phyloP scores from a whole-genome alignment of 139 green algal genomes.

The Ettlia oleoabundans region DNA sequence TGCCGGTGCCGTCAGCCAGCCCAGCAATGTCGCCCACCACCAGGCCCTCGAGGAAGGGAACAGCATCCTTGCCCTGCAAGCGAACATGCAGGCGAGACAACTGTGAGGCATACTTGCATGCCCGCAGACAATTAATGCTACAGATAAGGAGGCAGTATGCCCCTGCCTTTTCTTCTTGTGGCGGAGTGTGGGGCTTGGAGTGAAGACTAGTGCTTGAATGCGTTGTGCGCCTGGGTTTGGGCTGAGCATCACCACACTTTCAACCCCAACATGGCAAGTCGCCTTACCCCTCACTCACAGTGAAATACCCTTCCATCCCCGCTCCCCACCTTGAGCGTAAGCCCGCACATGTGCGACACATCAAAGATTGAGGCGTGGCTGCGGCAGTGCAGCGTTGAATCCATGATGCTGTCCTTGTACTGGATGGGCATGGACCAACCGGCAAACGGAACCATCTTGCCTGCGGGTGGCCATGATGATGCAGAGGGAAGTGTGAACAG shows the following conservation, averaged over 20 bases:
- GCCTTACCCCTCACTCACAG: no score
- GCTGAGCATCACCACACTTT: no score
- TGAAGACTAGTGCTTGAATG: no score
- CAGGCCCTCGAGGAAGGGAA: conserved; percentile 91
- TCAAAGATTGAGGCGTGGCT: conserved; percentile 93
- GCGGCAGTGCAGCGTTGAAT: conserved; percentile 89
- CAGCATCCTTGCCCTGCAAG: conserved; percentile 91
- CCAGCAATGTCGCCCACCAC: conserved; percentile 91
- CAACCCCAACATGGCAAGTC: background rate
- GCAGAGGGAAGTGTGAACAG: background rate
- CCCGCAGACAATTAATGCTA: no score
- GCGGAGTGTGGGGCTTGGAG: no score
- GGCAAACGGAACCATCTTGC: conserved; percentile 97
- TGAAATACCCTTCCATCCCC: no score
- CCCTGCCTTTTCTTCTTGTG: no score
- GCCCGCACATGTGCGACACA: conserved; percentile 97
- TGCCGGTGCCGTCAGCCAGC: conserved; percentile 85
- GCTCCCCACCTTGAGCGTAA: conserved; percentile 85
- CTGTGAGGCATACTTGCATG: no score
- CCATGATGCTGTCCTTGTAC: conserved; percentile 98
- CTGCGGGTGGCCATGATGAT: no score
- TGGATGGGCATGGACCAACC: conserved; percentile 99
- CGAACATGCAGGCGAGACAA: no score
- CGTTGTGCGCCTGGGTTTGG: no score
- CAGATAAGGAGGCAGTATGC: no score